Percentiles rank a stretch among this genome's conserved stretches.
phyloP scores from a whole-genome alignment of 2,329 filamentous ascomycete species.

The Fusarium tuaranense region DNA sequence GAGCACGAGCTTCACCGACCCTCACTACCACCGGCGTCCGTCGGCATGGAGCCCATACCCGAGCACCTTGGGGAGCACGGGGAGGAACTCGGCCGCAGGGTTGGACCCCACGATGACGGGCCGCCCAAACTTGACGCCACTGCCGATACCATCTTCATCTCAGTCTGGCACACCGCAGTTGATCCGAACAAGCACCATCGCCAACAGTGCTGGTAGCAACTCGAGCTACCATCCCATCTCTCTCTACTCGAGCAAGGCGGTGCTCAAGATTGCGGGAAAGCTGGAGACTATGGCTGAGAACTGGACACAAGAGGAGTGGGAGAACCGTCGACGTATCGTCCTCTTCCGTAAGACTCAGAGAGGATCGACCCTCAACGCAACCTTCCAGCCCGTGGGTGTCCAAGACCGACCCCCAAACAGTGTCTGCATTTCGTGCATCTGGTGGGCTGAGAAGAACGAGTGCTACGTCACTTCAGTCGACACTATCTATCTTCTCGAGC shows the following conservation, averaged over 20 bases:
- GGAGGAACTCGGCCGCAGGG: constrained; percentile 54
- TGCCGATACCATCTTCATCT: constrained; percentile 60
- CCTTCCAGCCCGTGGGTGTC: constrained; percentile 81
- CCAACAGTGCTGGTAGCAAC: constrained; percentile 50
- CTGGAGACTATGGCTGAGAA: constrained; percentile 84
- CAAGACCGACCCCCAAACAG: constrained; percentile 85
- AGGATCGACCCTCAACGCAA: constrained; percentile 83
- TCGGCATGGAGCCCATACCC: constrained; percentile 59
- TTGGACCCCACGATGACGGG: constrained; percentile 57
- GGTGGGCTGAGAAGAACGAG: constrained; percentile 91
- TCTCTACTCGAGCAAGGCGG: constrained; percentile 85
- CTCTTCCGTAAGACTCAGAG: constrained; percentile 86
- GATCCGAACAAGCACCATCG: constrained; percentile 67
- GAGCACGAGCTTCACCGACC: constrained; percentile 63
- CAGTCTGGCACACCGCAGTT: constrained; percentile 58
- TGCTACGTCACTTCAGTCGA: constrained; percentile 97
- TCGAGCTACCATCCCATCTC: constrained; percentile 80
- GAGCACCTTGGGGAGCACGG: constrained; percentile 54
- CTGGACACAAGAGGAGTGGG: constrained; percentile 87
- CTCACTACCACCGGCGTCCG: constrained; percentile 57
- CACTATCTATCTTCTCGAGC: constrained; percentile 94
- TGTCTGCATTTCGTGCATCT: constrained; percentile 97
- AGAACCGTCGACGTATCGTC: constrained; percentile 84
- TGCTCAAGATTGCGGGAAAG: constrained; percentile 87
- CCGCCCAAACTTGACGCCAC: constrained; percentile 60